Base-by-base conservation (phyloP, 179 eudicot genomes). In the Beta corolliflora region DNA sequence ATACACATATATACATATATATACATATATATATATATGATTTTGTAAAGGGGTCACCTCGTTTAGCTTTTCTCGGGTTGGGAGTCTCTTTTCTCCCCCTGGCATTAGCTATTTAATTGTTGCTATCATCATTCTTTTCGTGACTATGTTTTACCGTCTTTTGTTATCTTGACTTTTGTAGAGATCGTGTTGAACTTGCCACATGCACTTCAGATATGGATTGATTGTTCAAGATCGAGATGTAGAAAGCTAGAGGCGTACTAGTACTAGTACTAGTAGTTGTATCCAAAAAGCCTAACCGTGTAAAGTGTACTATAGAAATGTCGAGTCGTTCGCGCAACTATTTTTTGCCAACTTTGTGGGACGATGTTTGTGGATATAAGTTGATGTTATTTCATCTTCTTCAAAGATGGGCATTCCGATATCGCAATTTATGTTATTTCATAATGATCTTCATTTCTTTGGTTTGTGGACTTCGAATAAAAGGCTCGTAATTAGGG, bases 111-210 rank as follows among this genome's bases (percentile, higher is more conserved):
- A 44, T 48, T 8, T 46, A 41, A 44, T 13, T 78, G 16, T 44
- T 45, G 59, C 52, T 25, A 53, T 59, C 75, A 25, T 25, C 64
- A 53, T 67, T 36, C 31, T 21, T 68, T 36, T 78, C 59, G 21
- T 59, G 81, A 64, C 48, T 63, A 5, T 73, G 18, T 55, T 50
- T 15, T 23, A 15, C 68, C 58, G 55, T 60, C 66, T 81, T 73
- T 68, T 75, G 75, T 71, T 76, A 19, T 84, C 50, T 74, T 65
- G 90, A 92, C 99, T 46, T 96, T 90, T 86, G 98, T 98, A 73
- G 99, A 96, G 85, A 94, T 93, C 69, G 97, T 96, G 74, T 79
- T 96, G 92, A 94, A 93, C 86, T 89, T 96, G 82, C 89, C 93
- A 23, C 86, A 83, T 83, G 93, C 85, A 79, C 88, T 89, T 48